phyloP scores from a whole-genome alignment of 2,329 filamentous ascomycete genomes.

The Clarireedia monteithiana region DNA sequence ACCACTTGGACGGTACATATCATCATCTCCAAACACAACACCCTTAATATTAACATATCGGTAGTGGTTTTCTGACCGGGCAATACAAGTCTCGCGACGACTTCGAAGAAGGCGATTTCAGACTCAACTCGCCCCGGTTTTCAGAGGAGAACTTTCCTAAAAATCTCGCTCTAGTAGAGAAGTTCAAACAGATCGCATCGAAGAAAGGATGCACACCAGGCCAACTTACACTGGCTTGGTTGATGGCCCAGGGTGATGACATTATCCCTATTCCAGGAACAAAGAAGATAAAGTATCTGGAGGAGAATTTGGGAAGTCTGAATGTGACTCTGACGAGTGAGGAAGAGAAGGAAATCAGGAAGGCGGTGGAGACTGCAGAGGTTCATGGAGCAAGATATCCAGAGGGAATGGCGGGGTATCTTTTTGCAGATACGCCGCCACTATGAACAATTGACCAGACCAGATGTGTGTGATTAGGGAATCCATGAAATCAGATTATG shows the following conservation, averaged over 20 bases:
- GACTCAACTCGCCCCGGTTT: constrained; percentile 38
- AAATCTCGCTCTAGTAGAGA: constrained; percentile 40
- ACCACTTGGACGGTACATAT: constrained; percentile 39
- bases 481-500: too few species aligned
- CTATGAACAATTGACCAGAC: not conserved
- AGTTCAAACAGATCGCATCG: constrained; percentile 37
- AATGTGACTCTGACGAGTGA: constrained; percentile 11
- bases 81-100: constrained; percentile 38
- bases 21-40: not conserved
- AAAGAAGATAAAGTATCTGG: constrained; percentile 37
- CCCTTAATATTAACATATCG: not conserved
- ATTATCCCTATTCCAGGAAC: constrained; percentile 48
- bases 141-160: constrained; percentile 42
- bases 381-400: constrained; percentile 42
- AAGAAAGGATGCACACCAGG: constrained; percentile 41
- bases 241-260: constrained; percentile 43
- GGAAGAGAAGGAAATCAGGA: constrained; percentile 18
- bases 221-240: constrained; percentile 45
- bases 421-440: constrained; percentile 18
- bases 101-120: constrained; percentile 41
- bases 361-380: constrained; percentile 37
- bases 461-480: too few species aligned
- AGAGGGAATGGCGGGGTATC: constrained; percentile 29
- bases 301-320: constrained; percentile 26
- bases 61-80: constrained; percentile 46